Evolutionary conservation across 2,329 filamentous ascomycete genomes (phyloP).

Genomic region (Hyphodiscus sp.): DNA sequence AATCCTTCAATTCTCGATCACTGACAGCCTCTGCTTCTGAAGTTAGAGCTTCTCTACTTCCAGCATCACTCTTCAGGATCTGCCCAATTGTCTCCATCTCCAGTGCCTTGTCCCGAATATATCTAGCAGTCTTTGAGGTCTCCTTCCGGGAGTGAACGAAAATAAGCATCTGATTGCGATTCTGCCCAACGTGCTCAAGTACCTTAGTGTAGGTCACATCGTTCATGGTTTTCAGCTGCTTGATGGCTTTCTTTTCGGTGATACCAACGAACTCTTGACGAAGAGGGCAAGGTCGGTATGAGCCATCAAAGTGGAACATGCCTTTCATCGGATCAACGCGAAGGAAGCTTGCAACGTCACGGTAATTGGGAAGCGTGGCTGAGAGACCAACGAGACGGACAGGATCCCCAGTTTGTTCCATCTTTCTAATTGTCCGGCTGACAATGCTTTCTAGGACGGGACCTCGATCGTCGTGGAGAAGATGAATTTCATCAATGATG

Average conservation of each 20-base stretch:
- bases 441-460: conserved; percentile 97
- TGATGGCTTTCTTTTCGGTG: conserved; percentile 96
- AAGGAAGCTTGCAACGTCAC: conserved; percentile 91
- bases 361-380: conserved; percentile 93
- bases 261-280: conserved; percentile 97
- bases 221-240: conserved; percentile 98
- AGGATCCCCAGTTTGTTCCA: conserved; percentile 88
- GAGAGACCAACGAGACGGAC: conserved; percentile 89
- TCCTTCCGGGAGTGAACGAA: conserved; percentile 98
- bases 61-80: conserved; percentile 87
- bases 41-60: conserved; percentile 78
- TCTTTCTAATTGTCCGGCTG: conserved; percentile 84
- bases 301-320: conserved; percentile 93
- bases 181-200: conserved; percentile 86
- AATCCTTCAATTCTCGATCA: conserved; percentile 84
- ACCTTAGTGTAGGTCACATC: conserved; percentile 98
- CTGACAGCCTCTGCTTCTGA: conserved; percentile 78
- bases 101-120: conserved; percentile 94
- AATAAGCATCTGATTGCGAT: conserved; percentile 96
- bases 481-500: conserved; percentile 96
- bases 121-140: conserved; percentile 93
- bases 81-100: conserved; percentile 96
- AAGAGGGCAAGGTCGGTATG: conserved; percentile 86
- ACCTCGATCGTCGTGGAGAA: conserved; percentile 94
- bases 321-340: conserved; percentile 80